A percentile compares a stretch with the other conserved stretches of the same genome.
phyloP scores from a whole-genome alignment of 495 filamentous ascomycete genomes.

The Aspergillus funiculosus region DNA sequence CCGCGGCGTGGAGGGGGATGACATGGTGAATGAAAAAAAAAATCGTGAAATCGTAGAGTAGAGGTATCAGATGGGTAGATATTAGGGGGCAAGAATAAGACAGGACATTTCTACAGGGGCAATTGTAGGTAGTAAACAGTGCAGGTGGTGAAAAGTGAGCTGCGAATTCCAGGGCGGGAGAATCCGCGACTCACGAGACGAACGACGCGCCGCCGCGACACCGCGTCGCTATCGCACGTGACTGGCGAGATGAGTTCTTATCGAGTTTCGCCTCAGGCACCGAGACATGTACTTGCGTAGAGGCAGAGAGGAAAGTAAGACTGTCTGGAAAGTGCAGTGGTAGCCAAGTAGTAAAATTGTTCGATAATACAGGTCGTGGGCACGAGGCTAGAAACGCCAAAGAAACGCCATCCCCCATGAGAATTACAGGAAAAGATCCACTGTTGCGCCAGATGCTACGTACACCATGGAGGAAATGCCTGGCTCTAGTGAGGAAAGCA shows the following conservation, averaged over 20 bases:
- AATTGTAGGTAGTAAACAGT: too few species aligned
- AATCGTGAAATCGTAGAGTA: neutral
- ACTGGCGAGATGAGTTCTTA: too few species aligned
- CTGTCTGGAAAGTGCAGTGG: neutral
- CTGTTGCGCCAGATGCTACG: constrained; percentile 15
- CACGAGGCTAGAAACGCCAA: constrained; percentile 12
- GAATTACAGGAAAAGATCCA: constrained; percentile 13
- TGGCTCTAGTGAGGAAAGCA: too few species aligned
- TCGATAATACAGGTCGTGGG: constrained; percentile 7
- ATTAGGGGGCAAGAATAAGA: too few species aligned
- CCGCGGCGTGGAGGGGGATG: constrained; percentile 38
- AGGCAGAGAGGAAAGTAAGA: too few species aligned
- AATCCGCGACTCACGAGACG: too few species aligned
- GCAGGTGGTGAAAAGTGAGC: too few species aligned
- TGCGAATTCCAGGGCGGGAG: too few species aligned
- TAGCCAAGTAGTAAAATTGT: constrained; percentile 6
- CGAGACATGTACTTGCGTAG: neutral
- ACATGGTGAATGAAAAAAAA: constrained; percentile 23
- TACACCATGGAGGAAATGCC: too few species aligned
- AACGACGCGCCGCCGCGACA: too few species aligned
- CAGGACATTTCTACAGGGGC: constrained; percentile 4
- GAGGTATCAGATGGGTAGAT: neutral
- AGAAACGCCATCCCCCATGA: constrained; percentile 15
- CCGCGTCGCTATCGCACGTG: too few species aligned
- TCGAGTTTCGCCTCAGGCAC: neutral